A percentile compares a stretch with the other conserved stretches of the same genome.
Evolutionary conservation across 2,329 filamentous ascomycete genomes (phyloP).

Genomic region (Sclerotiophoma versabilis): DNA sequence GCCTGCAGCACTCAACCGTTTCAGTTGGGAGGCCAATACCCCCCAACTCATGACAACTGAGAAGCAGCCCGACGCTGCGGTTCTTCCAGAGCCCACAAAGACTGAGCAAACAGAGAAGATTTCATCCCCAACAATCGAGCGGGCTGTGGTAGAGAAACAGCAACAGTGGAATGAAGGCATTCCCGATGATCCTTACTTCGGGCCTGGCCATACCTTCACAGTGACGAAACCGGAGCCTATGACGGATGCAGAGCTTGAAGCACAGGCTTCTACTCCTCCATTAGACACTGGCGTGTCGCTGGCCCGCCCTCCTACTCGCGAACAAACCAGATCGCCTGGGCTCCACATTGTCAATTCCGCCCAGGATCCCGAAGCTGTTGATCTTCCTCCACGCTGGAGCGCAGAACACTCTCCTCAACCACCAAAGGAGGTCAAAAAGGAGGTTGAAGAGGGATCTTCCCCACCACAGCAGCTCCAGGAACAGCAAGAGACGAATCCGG

Average conservation of each 20-base stretch:
- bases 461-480: constrained; percentile 12
- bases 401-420: constrained; percentile 24
- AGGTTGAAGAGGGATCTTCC: constrained; percentile 18
- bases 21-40: constrained; percentile 42
- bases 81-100: constrained; percentile 22
- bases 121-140: constrained; percentile 23
- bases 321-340: constrained; percentile 37
- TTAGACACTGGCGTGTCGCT: constrained; percentile 22
- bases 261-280: constrained; percentile 25
- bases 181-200: constrained; percentile 34
- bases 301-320: constrained; percentile 27
- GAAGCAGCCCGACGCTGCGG: constrained; percentile 13
- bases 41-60: constrained; percentile 21
- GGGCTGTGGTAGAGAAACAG: constrained; percentile 24
- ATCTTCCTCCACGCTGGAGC: constrained; percentile 45
- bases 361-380: constrained; percentile 46
- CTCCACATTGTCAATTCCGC: constrained; percentile 56
- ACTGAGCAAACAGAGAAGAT: constrained; percentile 10
- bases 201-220: constrained; percentile 35
- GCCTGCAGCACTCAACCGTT: constrained; percentile 34
- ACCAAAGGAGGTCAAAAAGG: constrained; percentile 14
- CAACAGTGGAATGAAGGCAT: constrained; percentile 27
- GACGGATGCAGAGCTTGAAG: constrained; percentile 24
- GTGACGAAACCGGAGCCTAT: constrained; percentile 31
- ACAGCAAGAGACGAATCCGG: constrained; percentile 18